Base-by-base conservation (phyloP, 306 rosid species). In the Prosopis cineraria region DNA sequence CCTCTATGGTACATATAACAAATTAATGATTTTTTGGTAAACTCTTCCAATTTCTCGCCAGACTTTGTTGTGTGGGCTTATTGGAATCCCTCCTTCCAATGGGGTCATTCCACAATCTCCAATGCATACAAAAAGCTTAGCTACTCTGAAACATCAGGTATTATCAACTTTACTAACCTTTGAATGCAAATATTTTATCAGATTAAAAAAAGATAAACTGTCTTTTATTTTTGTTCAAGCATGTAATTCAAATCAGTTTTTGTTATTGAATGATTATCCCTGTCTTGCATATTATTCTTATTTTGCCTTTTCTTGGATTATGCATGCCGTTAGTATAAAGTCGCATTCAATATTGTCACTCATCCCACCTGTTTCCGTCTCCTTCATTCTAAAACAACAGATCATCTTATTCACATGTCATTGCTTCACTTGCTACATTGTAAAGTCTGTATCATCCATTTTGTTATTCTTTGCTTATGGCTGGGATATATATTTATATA, bases 81-180 rank as follows among this genome's bases (percentile, higher is more conserved):
- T 90, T 19, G 94, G 94, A 64, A 84, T 90, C 76, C 94, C 94
- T 70, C 94, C 92, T 63, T 78, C 94, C 55, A 90, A 90, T 56
- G 94, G 94, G 14, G 94, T 90, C 40, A 90, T 90, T 74, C 94
- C 94, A 66, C 94, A 90, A 76, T 90, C 94, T 86, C 94, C 94
- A 1, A 90, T 90, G 94, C 94, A 90, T 79, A 90, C 94, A 29
- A 90, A 90, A 82, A 88, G 90, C 81, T 74, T 90, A 76, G 94
- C 92, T 74, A 88, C 94, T 67, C 89, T 90, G 24, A 90, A 88
- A 88, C 92, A 90, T 83, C 94, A 88, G 87, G 94, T 90, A 65
- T 14, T 47, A 53, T 63, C 76, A 43, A 64, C 40, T 60, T 64
- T 37, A 12, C 39, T 59, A 14, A 30, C 17, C 41, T 37, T 65